Percentiles rank a stretch among this genome's conserved stretches.
These are phyloP conservation scores for Hortiboletus campestris DNA, from an alignment of 768 basidiomycete species.

Conservation along the genomic window DNA sequence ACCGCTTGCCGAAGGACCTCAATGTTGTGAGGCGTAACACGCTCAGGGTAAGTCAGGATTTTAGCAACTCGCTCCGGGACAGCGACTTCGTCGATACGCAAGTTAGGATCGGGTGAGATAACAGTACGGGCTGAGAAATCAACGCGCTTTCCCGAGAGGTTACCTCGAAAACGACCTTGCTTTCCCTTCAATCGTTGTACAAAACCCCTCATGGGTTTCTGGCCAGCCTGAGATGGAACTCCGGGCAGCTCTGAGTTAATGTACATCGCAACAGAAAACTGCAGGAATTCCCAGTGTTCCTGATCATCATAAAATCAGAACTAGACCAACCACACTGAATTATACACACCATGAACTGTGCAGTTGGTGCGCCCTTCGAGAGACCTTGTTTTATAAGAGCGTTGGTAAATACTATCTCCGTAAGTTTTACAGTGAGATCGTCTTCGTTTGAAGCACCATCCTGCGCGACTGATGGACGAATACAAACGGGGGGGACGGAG, in stretches of 20 bases:
- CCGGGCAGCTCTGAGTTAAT: conserved; percentile 98
- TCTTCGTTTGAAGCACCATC: conserved; percentile 99
- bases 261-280: conserved; percentile 94
- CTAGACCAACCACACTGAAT: background rate
- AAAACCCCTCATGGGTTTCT: conserved; percentile 96
- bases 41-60: conserved; percentile 93
- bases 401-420: conserved; percentile 95
- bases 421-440: conserved; percentile 94
- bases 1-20: conserved; percentile 71
- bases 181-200: conserved; percentile 98
- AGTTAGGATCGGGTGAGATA: conserved; percentile 98
- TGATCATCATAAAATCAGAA: conserved; percentile 27
- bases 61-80: conserved; percentile 95
- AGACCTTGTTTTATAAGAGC: conserved; percentile 89
- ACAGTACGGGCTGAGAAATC: conserved; percentile 98
- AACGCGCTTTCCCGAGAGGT: conserved; percentile 97
- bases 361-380: conserved; percentile 81
- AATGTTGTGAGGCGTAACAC: conserved; percentile 91
- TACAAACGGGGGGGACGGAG: conserved; percentile 96
- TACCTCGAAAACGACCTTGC: conserved; percentile 97
- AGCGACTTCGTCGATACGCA: conserved; percentile 97
- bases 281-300: conserved; percentile 99
- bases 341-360: conserved; percentile 75
- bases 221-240: conserved; percentile 79
- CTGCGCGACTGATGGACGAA: conserved; percentile 94